Conservation (phyloP, 1,284 basidiomycete species). For the Leccinum cinnamomeum region DNA sequence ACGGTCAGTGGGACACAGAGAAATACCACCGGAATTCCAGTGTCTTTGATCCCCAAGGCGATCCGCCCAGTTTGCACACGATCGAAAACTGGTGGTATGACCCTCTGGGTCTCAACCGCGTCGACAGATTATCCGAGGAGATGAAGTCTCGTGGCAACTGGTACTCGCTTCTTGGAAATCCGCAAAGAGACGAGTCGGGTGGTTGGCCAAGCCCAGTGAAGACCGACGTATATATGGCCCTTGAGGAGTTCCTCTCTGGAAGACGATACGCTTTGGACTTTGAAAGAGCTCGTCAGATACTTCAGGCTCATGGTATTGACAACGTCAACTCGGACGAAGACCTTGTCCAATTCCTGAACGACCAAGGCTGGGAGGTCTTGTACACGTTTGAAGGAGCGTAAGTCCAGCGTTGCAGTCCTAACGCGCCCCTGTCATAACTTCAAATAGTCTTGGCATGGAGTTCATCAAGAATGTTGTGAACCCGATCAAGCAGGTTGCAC, state of each 20-base stretch:
- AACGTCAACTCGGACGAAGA: conserved; percentile 30
- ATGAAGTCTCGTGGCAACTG: conserved; percentile 37
- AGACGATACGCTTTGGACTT: conserved; percentile 21
- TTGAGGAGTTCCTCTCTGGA: conserved; percentile 23
- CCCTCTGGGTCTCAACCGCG: conserved; percentile 37
- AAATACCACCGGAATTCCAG: conserved; percentile 28
- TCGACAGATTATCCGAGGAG: conserved; percentile 37
- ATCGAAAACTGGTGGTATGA: conserved; percentile 47
- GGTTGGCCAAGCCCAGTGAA: conserved; percentile 27
- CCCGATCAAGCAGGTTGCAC: conserved; percentile 40
- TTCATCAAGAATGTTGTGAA: conserved; percentile 44
- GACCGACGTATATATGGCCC: conserved; percentile 17
- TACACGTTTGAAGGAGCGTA: conserved; percentile 42
- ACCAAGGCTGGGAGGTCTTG: conserved; percentile 40
- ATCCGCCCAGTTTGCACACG: conserved; percentile 32
- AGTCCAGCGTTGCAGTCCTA: conserved; percentile 18
- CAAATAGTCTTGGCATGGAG: conserved; percentile 43
- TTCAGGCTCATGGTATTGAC: conserved; percentile 15
- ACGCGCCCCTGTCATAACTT: conserved; percentile 7
- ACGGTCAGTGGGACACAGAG: conserved; percentile 40
- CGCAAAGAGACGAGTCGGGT: conserved; percentile 23
- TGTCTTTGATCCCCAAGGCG: conserved; percentile 16
- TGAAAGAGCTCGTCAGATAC: conserved; percentile 23
- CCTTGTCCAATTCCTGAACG: conserved; percentile 35
- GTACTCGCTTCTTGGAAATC: conserved; percentile 23